phyloP scores from a whole-genome alignment of 352 stramenopile genomes.

The Phytophthora fragariaefolia region DNA sequence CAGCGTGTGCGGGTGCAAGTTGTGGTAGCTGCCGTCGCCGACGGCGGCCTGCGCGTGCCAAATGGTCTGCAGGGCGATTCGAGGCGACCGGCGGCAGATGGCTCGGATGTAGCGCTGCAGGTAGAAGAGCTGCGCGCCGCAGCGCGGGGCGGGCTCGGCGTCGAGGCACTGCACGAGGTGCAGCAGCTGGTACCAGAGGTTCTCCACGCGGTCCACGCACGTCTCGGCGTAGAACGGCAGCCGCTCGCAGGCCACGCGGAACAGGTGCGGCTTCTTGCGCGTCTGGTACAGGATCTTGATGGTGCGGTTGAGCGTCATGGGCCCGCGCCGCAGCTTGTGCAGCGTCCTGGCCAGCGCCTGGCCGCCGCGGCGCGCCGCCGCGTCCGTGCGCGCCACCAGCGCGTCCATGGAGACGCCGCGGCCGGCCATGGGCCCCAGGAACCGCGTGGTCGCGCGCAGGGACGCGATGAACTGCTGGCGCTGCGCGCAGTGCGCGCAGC shows the following conservation, averaged over 20 bases:
- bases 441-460: slow-evolving; percentile 39
- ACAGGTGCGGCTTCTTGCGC: slow-evolving; percentile 68
- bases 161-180: slow-evolving; percentile 82
- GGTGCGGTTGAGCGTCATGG: slow-evolving; percentile 80
- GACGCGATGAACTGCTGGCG: slow-evolving; percentile 68
- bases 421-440: slow-evolving; percentile 44
- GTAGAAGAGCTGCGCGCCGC: slow-evolving; percentile 66
- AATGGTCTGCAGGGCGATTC: slow-evolving; percentile 81
- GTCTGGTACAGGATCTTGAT: slow-evolving; percentile 87
- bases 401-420: slow-evolving; percentile 42
- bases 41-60: slow-evolving; percentile 79
- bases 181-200: slow-evolving; percentile 82
- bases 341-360: slow-evolving; percentile 49
- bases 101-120: slow-evolving; percentile 71
- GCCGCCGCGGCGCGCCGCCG: slow-evolving; percentile 11
- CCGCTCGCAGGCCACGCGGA: slow-evolving; percentile 66
- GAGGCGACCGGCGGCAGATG: slow-evolving; percentile 72
- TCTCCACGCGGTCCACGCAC: slow-evolving; percentile 76
- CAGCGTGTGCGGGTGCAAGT: slow-evolving; percentile 68
- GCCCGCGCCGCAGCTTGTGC: slow-evolving; percentile 53
- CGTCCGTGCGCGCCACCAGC: slow-evolving; percentile 33
- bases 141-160: slow-evolving; percentile 48
- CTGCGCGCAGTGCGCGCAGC: slow-evolving; percentile 59
- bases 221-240: slow-evolving; percentile 80
- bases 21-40: slow-evolving; percentile 49